Evolutionary conservation across 2,329 filamentous ascomycete species (phyloP), one percentile per base, ranked within the genome.

Genomic region (Cordyceps farinosa): DNA sequence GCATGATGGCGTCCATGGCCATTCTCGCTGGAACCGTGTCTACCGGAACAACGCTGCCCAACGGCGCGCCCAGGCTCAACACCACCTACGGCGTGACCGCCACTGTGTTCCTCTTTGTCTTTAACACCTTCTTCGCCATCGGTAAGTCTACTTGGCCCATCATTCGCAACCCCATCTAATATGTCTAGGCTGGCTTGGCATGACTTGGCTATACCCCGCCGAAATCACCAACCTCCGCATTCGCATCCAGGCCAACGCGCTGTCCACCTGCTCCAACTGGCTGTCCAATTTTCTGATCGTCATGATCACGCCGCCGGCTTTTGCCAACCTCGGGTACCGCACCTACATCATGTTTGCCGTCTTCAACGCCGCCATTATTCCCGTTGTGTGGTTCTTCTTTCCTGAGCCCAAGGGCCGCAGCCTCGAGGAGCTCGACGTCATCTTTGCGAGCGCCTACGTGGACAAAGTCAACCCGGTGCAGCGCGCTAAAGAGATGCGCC

Each of bases 361-460:
- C 27, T 77, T 82, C 68, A 82, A 81, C 72, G 79, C 77, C 51
- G 71, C 75, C 29, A 82, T 83, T 65, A 67, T 83, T 17, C 80
- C 81, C 1, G 75, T 79, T 64, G 80, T 81, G 17, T 83, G 78
- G 69, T 74, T 83, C 64, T 79, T 82, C 67, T 83, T 82, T 66
- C 82, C 83, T 0, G 83, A 85, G 69, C 84, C 83, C 22, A 77
- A 79, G 68, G 70, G 73, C 66, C 81, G 83, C 8, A 84, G 80
- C 15, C 78, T 90, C 38, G 88, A 90, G 73, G 88, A 90, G 71
- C 86, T 91, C 74, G 88, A 91, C 69, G 80, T 84, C 63, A 87
- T 90, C 6, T 64, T 62, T 53, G 70, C 69, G 13, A 68, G 68
- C 30, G 70, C 71, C 8, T 65, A 71, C 47, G 53, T 54, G n/a